Base-by-base conservation (phyloP, 2,329 filamentous ascomycete genomes). In the Esteya vermicola region DNA sequence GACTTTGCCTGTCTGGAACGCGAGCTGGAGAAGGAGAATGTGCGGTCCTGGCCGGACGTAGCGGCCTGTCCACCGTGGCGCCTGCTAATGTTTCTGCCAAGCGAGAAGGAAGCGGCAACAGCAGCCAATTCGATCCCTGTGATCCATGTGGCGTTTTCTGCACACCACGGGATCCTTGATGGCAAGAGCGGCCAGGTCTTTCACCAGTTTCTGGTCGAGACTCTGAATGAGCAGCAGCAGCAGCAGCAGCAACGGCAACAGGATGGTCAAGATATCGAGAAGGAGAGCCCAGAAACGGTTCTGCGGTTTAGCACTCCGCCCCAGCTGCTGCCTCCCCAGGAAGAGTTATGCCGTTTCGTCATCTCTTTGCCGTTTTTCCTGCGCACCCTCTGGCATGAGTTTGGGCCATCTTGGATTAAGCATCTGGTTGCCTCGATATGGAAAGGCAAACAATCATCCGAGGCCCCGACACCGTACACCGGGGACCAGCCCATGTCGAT, bases 91-190 rank as follows among this genome's bases (percentile, higher is more conserved):
- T 50, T 63, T 19, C 49, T 53, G 22, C 43, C 48, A 2, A 40
- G 44, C 3, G 22, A 36, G 1, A 35, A 49, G n/a, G n/a, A n/a
- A n/a, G n/a, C n/a, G n/a, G 7, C 13, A 5, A 13, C 20, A 20
- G 14, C n/a, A 2, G 9, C 36, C 5, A 48, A 54, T 6, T 47
- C 62, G 26, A 32, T 54, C 22, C 61, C 71, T 36, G 43, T 70
- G 26, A 32, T 54, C 22, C 61, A 72, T 36, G 43, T 70, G 12
- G 45, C 63, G 6, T 70, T 74, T 45, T 57, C 60, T 6, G 68
- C 58, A 26, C 72, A 76, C 44, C 72, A 76, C 46, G 57, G 61
- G 1, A 54, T 75, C 16, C 59, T 61, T 20, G 72, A 76, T 45
- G 72, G 72, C 2, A 55, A 61, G 12, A 63, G 64, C 45, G 65